Evolutionary conservation across 495 filamentous ascomycete species (phyloP), one percentile per base, ranked within the genome.

Genomic region (Aspergillus funiculosus): DNA sequence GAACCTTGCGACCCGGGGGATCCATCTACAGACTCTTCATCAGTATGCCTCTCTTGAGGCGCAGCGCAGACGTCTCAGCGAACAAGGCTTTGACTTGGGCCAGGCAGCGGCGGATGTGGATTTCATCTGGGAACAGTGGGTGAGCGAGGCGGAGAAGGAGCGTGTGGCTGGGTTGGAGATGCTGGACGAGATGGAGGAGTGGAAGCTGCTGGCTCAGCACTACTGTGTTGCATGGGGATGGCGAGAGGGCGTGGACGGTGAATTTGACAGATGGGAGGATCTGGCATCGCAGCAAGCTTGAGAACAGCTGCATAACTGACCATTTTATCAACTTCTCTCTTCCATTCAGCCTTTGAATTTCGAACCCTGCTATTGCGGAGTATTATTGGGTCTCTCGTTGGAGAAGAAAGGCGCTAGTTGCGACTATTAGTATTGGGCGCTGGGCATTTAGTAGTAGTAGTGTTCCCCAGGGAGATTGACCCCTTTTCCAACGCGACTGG

Each of bases 171-270:
- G 64, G 18, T 61, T 96, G 42, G 92, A 97, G 64, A 86, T 90
- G 72, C 58, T 97, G 51, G 92, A 98, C 72, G 92, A 98, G 66
- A 77, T 95, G 43, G 92, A 98, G 66, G 92, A 98, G 68, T 95
- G 91, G 89, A 69, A 79, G 55, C 60, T 98, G 59, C 62, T 98
- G 54, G 87, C 88, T 4, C 75, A 75, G 47, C 92, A 98, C 72
- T 98, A 98, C 64, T 83, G 89, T 51, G 75, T 97, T 43, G 82
- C 75, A 7, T 96, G 91, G 91, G 90, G 79, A 0, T 87, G 83
- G 83, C 72, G 77, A 39, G 74, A 75, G 43, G 66, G 61, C 0
- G 39, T 26, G 11, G 57, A 56, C 34, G 28, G 46, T 36, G 57
- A 50, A 32, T 76, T 73, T 58, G 52, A 50, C 24, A 64, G 57